These are phyloP conservation scores for Kondoa malvinella DNA, from an alignment of 768 basidiomycete species.

Conservation along the genomic window DNA sequence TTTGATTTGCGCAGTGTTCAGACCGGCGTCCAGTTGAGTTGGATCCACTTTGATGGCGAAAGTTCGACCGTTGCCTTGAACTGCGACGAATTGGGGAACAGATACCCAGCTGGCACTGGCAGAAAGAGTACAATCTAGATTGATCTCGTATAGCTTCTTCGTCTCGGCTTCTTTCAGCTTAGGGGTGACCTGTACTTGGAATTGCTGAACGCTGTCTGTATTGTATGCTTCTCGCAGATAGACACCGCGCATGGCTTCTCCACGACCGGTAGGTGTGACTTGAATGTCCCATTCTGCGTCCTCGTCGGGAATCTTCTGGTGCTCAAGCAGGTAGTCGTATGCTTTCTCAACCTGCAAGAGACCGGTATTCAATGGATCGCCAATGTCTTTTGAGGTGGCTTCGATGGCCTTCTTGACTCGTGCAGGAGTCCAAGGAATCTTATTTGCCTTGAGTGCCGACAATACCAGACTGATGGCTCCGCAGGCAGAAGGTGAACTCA, in stretches of 20 bases:
- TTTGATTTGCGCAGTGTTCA: constrained; percentile 11
- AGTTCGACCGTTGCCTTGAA: constrained; percentile 8
- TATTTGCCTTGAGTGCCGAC: constrained; percentile 14
- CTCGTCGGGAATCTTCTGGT: constrained; percentile 2
- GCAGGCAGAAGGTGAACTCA: constrained; percentile 7
- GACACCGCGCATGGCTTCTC: constrained; percentile 11
- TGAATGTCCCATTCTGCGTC: constrained; percentile 13
- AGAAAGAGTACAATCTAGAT: constrained; percentile 10
- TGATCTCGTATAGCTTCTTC: constrained; percentile 13
- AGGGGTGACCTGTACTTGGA: constrained; percentile 10
- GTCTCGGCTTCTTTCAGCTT: constrained; percentile 12
- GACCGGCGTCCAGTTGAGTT: constrained; percentile 7
- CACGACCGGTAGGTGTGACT: constrained; percentile 7
- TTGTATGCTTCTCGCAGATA: constrained; percentile 14
- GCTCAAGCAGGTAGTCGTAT: constrained; percentile 9
- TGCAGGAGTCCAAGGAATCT: constrained; percentile 7
- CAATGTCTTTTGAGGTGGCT: constrained; percentile 13
- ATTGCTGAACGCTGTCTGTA: constrained; percentile 10
- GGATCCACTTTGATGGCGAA: constrained; percentile 19
- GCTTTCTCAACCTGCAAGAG: constrained; percentile 13
- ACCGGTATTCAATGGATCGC: constrained; percentile 11
- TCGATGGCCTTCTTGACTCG: constrained; percentile 15
- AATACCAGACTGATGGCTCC: constrained; percentile 11
- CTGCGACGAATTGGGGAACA: constrained; percentile 5
- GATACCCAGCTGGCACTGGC: constrained; percentile 6